Conservation (phyloP, 805 yeast species). For the Isabelozyma heimii region DNA sequence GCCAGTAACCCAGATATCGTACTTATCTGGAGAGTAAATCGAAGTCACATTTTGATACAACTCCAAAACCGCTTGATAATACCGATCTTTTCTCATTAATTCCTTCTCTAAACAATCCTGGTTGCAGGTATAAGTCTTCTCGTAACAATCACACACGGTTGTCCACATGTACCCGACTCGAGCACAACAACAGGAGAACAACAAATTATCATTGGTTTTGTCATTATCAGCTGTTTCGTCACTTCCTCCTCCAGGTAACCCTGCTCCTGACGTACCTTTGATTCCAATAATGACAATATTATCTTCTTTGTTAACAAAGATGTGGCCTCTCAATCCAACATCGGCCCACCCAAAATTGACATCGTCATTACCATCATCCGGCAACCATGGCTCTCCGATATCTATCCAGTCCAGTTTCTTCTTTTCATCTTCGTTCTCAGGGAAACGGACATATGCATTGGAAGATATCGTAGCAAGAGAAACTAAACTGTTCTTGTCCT, state of each 20-base stretch:
- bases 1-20: conserved; percentile 87
- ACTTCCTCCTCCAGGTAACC: conserved; percentile 45
- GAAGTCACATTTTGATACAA: conserved; percentile 69
- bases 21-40: conserved; percentile 58
- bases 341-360: conserved; percentile 81
- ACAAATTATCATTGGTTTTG: conserved; percentile 79
- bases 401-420: conserved; percentile 81
- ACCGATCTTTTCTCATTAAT: conserved; percentile 69
- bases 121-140: conserved; percentile 80
- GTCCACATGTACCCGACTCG: conserved; percentile 88
- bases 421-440: conserved; percentile 49
- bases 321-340: conserved; percentile 86
- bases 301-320: conserved; percentile 61
- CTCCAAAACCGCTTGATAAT: conserved; percentile 76
- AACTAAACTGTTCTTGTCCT: conserved; percentile 70
- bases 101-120: conserved; percentile 82
- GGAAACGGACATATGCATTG: conserved; percentile 82
- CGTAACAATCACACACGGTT: conserved; percentile 92
- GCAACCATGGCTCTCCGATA: conserved; percentile 49
- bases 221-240: conserved; percentile 78
- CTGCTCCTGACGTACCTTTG: conserved; percentile 90
- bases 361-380: conserved; percentile 55
- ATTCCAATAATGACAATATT: conserved; percentile 72
- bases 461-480: conserved; percentile 82
- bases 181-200: conserved; percentile 96